Evolutionary conservation across 2,329 filamentous ascomycete species (phyloP), one percentile per base, ranked within the genome.

Genomic region (Fusarium subtropicale): DNA sequence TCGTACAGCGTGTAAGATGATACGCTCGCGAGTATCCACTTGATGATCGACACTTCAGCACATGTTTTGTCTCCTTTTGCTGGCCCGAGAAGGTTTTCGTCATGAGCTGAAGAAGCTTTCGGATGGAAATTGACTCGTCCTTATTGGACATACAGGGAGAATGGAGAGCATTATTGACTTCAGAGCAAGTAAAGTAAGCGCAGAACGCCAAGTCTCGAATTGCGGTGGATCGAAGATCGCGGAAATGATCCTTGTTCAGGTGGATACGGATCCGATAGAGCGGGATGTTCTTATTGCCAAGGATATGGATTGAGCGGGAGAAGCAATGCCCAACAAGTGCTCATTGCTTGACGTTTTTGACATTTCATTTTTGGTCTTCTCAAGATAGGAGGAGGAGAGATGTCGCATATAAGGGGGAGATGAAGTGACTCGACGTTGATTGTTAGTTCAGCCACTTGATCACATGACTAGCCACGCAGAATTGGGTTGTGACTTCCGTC

Each of bases 1-100:
- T 51, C 5, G n/a, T 48, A 31, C 33, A 65, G 47, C 62, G 60
- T 65, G 62, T 65, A 65, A 65, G 60, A 65, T 65, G 62, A 65
- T 65, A 65, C 62, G 62, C 28, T 36, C 46, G 18, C n/a, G 33
- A 39, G 48, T 41, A 34, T 39, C 62, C 60, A 65, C 62, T 60
- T 48, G 60, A 13, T 36, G 31, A 64, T 65, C 46, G 24, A 33
- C 42, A 31, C 22, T 26, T 33, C n/a, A 44, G n/a, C 18, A 51
- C 15, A 24, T 20, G 22, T 16, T 52, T n/a, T 60, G 16, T 30
- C 36, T 63, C 60, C 39, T 64, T 60, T 60, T 47, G 34, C 20
- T 38, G 24, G 9, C 20, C 15, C n/a, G 16, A 33, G 15, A 13
- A 50, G 15, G 20, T 33, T 13, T 24, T 16, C 36, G 33, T 42